A percentile compares a stretch with the other conserved stretches of the same genome.
Conservation (phyloP, 148 eudicot species). For the Camellia japonica region DNA sequence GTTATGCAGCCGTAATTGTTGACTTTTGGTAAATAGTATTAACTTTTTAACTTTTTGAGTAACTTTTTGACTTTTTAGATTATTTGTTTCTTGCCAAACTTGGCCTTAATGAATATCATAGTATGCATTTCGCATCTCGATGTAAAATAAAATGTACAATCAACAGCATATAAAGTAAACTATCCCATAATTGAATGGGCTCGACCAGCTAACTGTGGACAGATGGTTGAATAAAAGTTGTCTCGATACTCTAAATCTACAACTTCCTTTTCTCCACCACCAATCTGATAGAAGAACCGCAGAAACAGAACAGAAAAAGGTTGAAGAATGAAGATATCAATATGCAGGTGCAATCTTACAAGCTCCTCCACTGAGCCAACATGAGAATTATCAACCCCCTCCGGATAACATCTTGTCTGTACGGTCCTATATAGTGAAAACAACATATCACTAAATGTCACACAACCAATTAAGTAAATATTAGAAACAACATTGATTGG, state of each 20-base stretch:
- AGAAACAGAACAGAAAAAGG: neutral
- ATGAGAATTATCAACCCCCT: neutral
- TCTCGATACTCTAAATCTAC: no score
- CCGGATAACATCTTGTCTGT: neutral
- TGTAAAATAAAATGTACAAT: slow-evolving; percentile 4
- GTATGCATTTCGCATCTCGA: neutral
- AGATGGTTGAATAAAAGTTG: no score
- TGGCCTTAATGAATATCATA: neutral
- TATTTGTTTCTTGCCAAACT: no score
- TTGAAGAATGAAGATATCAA: slow-evolving; percentile 3
- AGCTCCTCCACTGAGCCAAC: no score
- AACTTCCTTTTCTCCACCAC: neutral
- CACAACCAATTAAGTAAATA: neutral
- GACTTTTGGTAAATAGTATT: no score
- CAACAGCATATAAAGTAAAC: neutral
- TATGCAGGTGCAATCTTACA: neutral
- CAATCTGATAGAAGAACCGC: neutral
- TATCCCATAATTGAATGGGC: neutral
- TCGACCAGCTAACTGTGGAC: neutral
- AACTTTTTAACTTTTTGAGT: no score
- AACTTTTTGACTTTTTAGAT: no score
- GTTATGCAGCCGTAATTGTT: no score
- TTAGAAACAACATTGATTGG: neutral
- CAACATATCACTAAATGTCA: neutral
- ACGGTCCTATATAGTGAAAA: neutral